phyloP scores from a whole-genome alignment of 768 basidiomycete genomes.

The Mrakia hoshinonis region DNA sequence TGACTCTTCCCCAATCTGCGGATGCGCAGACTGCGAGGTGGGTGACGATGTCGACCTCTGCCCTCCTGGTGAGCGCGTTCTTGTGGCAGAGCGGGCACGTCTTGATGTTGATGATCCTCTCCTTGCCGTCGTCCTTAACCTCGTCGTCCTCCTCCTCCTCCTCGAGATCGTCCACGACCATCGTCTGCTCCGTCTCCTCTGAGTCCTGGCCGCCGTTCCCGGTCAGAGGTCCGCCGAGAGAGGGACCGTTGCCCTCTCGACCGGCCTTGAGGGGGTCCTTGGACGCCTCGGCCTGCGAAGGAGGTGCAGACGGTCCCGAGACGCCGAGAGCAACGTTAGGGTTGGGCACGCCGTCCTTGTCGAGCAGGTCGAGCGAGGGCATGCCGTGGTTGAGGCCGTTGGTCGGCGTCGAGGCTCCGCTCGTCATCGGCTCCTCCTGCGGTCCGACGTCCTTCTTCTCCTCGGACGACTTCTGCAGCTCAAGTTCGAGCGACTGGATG shows the following conservation, averaged over 20 bases:
- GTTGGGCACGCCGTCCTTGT: neutral
- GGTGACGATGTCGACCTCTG: constrained; percentile 88
- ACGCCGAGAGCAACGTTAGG: constrained; percentile 9
- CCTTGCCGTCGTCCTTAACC: constrained; percentile 40
- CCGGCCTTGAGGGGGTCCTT: neutral
- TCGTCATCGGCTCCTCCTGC: constrained; percentile 41
- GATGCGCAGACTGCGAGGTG: constrained; percentile 95
- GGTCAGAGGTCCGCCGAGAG: neutral
- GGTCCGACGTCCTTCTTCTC: constrained; percentile 62
- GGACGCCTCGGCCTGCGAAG: neutral
- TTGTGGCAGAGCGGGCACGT: constrained; percentile 90
- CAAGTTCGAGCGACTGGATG: constrained; percentile 75
- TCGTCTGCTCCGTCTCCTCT: constrained; percentile 18
- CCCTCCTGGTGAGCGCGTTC: constrained; percentile 71
- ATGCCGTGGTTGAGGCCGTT: neutral
- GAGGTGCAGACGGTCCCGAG: constrained; percentile 12
- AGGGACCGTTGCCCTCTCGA: neutral
- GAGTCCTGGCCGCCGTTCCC: neutral
- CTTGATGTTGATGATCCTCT: constrained; percentile 90
- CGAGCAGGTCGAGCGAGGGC: constrained; percentile 18
- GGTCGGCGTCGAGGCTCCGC: constrained; percentile 1
- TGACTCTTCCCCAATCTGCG: constrained; percentile 81
- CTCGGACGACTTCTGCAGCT: constrained; percentile 60
- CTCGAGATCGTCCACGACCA: neutral
- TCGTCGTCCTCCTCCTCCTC: constrained; percentile 35